phyloP scores from a whole-genome alignment of 2,329 filamentous ascomycete genomes.

The Tolypocladium endophyticum region DNA sequence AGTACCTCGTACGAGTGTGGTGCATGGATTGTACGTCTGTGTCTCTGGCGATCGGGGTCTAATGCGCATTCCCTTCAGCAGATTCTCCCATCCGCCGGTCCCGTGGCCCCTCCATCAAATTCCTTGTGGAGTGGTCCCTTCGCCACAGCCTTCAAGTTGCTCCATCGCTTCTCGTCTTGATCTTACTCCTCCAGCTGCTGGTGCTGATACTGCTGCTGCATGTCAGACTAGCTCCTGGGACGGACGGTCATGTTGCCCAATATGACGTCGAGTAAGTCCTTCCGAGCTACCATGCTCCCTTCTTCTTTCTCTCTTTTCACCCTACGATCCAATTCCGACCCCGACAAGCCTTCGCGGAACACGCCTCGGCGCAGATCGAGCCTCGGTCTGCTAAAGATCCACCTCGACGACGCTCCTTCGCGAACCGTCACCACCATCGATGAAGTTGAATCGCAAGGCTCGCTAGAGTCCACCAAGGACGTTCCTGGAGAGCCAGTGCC shows the following conservation, averaged over 20 bases:
- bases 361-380: conserved; percentile 3
- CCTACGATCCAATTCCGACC: conserved; percentile 17
- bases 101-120: background rate
- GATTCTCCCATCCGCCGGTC: background rate
- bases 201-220: conserved; percentile 10
- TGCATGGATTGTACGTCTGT: background rate
- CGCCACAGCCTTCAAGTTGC: background rate
- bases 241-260: conserved; percentile 22
- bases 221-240: conserved; percentile 13
- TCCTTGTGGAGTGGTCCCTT: background rate
- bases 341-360: conserved; percentile 7
- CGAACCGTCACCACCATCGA: background rate
- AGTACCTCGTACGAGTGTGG: background rate
- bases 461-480: background rate
- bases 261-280: conserved; percentile 37
- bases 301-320: conserved; percentile 25
- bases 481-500: conserved; percentile 8
- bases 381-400: background rate
- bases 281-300: conserved; percentile 25
- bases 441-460: background rate
- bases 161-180: background rate
- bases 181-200: background rate
- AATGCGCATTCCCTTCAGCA: background rate
- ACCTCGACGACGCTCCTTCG: background rate
- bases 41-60: background rate